These are phyloP conservation scores for Medicago arabica DNA, from an alignment of 306 rosid genomes.

Conservation along the genomic window DNA sequence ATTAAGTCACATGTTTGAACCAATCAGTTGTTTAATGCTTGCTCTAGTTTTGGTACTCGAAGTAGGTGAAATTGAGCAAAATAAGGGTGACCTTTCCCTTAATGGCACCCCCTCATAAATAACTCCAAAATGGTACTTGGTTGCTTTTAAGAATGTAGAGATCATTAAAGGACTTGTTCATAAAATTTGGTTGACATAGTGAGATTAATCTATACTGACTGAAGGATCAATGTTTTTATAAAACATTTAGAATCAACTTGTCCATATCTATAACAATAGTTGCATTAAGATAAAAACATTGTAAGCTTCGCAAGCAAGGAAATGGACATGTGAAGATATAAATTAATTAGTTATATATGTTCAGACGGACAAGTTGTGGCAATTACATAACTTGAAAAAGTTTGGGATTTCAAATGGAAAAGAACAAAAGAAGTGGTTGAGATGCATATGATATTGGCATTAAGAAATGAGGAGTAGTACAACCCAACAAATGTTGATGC, in stretches of 20 bases:
- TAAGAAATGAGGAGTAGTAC: too few species aligned
- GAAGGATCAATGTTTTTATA: slow-evolving; percentile 17
- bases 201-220: neutral
- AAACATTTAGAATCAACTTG: slow-evolving; percentile 29
- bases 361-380: slow-evolving; percentile 13
- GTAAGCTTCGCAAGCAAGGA: slow-evolving; percentile 17
- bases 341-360: slow-evolving; percentile 10
- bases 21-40: neutral
- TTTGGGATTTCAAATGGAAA: neutral
- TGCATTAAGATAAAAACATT: slow-evolving; percentile 1
- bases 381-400: neutral
- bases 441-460: neutral
- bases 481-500: too few species aligned
- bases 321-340: slow-evolving; percentile 21
- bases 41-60: neutral
- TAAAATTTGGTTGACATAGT: slow-evolving; percentile 14
- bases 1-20: neutral
- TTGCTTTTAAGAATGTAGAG: neutral
- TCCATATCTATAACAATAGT: too few species aligned
- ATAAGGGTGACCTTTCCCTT: too few species aligned
- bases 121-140: neutral
- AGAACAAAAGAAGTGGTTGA: neutral
- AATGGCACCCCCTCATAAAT: too few species aligned
- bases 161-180: slow-evolving; percentile 16
- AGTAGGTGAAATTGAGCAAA: neutral